Evolutionary conservation across 495 filamentous ascomycete species (phyloP).

Genomic region (Lasiosphaeris hirsuta): DNA sequence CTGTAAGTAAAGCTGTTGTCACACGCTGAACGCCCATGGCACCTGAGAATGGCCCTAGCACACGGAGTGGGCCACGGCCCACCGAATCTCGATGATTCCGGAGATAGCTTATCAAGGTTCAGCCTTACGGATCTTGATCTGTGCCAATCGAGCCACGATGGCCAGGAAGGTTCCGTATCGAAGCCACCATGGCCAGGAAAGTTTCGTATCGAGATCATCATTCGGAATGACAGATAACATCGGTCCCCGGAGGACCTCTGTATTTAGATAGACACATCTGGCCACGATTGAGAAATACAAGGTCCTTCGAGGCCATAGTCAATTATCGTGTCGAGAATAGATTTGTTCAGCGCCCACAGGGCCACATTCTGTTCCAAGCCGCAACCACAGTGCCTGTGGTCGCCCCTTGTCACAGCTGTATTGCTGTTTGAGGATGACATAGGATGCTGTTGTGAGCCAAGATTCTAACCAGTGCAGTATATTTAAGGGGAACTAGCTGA

Average conservation of each 20-base stretch:
- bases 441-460: background rate
- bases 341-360: too few relatives aligned
- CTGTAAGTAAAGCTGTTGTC: background rate
- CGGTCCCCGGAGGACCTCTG: too few relatives aligned
- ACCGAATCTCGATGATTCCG: slow-evolving; percentile 7
- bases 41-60: background rate
- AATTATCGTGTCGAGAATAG: too few relatives aligned
- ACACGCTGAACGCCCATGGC: background rate
- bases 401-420: background rate
- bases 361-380: too few relatives aligned
- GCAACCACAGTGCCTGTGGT: too few relatives aligned
- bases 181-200: slow-evolving; percentile 2
- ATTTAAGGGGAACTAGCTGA: background rate
- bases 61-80: too few relatives aligned
- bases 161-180: background rate
- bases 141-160: background rate
- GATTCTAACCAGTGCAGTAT: slow-evolving; percentile 1
- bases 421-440: background rate
- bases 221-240: too few relatives aligned
- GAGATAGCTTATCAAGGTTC: slow-evolving; percentile 4
- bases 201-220: background rate
- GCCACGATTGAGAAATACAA: too few relatives aligned
- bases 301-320: too few relatives aligned
- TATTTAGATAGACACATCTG: too few relatives aligned
- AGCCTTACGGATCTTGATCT: background rate